phyloP scores from a whole-genome alignment of 192 early-diverging fungal genomes.

The Entophlyctis luteolus region DNA sequence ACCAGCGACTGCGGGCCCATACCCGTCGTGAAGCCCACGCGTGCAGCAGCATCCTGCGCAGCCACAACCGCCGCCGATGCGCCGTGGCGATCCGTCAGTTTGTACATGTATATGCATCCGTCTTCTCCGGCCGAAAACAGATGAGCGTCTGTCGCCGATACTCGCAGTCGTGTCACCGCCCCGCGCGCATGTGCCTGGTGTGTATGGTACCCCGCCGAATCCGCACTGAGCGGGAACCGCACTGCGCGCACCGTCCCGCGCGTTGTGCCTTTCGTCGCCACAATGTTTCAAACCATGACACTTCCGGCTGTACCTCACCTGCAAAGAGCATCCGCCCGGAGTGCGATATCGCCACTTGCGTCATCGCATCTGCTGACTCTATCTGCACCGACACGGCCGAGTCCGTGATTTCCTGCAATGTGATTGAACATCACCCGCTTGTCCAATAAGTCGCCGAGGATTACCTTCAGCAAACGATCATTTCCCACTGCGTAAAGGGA shows the following conservation, averaged over 20 bases:
- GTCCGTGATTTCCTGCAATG: conserved; percentile 52
- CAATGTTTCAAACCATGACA: too few relatives aligned
- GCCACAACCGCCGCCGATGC: too few relatives aligned
- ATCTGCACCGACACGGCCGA: conserved; percentile 46
- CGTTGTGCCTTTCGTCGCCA: conserved; percentile 33
- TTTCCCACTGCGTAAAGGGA: conserved; percentile 50
- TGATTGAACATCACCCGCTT: neutral
- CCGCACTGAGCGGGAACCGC: conserved; percentile 47
- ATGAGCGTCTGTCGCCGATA: conserved; percentile 49
- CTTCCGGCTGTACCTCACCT: conserved; percentile 37
- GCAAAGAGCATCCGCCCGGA: conserved; percentile 58
- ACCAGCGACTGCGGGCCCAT: too few relatives aligned
- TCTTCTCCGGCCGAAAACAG: conserved; percentile 51
- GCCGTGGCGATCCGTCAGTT: conserved; percentile 46
- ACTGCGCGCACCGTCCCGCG: conserved; percentile 43
- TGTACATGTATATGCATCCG: conserved; percentile 47
- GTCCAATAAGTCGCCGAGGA: neutral
- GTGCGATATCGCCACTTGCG: conserved; percentile 51
- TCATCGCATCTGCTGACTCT: conserved; percentile 38
- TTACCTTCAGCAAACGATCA: conserved; percentile 52
- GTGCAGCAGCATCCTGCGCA: too few relatives aligned
- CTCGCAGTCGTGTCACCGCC: conserved; percentile 40
- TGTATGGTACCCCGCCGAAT: conserved; percentile 48
- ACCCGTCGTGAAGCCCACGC: too few relatives aligned
- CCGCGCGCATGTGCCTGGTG: conserved; percentile 49